Base-by-base conservation (phyloP, 2,329 filamentous ascomycete species). In the Talaromyces sp. region DNA sequence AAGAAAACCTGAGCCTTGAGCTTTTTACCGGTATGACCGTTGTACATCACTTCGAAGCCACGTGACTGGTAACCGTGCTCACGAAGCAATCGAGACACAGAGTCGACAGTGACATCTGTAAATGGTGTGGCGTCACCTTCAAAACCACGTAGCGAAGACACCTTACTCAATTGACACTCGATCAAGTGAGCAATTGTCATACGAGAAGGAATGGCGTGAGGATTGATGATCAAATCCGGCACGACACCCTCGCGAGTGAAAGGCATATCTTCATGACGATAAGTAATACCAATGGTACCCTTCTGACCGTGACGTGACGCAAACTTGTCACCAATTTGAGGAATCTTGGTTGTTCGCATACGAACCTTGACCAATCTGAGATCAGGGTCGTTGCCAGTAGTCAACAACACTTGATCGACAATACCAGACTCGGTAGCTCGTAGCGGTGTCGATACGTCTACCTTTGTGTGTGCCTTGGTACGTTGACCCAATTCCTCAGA, bases 101-200 rank as follows among this genome's bases (percentile, higher is more conserved):
- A 92, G 73, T 97, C 93, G 67, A 99, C 94, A 0, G 95, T 99
- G 68, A 99, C 93, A 71, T 97, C 94, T 10, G 95, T 98, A 77
- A 99, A 99, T 0, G 96, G 95, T 0, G 95, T 99, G 1, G 95
- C 95, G 74, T 99, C 96, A 72, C 95, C 96, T 81, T 99, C 95
- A 79, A 93, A 91, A 50, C 95, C 96, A 79, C 93, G 91, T 25
- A 99, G 85, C 2, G 95, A 91, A 1, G 93, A 92, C 41, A 99
- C 95, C 78, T 99, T 99, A 77, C 92, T 96, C 64, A 99, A 86
- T 71, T 98, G 86, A 85, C 95, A 99, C 84, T 99, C 95, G 77
- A 99, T 96, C 87, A 99, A 93, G 85, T 99, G 95, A 73, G 95
- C 95, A 88, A 99, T 99, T 2, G 96, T 99, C 95, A 99, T 99